Base-by-base conservation (phyloP, 2,329 filamentous ascomycete species). In the Claviceps sp. region DNA sequence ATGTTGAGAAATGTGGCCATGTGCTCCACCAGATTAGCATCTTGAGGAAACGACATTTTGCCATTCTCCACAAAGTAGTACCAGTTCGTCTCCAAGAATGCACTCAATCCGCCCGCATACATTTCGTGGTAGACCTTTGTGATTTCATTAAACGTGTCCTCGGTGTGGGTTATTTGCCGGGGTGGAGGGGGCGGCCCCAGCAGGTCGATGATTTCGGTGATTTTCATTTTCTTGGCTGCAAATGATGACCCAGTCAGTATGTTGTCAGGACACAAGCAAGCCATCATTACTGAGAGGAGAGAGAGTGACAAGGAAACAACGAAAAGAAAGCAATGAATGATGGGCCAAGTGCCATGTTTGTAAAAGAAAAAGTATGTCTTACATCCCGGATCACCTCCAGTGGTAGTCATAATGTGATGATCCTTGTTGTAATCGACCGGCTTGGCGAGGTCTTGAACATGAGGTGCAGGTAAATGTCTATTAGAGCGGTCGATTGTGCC, bases 61-160 rank as follows among this genome's bases (percentile, higher is more conserved):
- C 70, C 65, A 54, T 70, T 67, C 14, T 73, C 74, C 47, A 63
- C 63, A 47, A 74, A 71, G 54, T 72, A 79, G 69, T 88, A 96
- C 90, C 90, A 97, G 30, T 75, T 77, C 6, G 88, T 87, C 65
- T 96, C 90, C 56, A 94, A 78, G 56, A 93, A 84, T 48, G 78
- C 77, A 65, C 87, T 83, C 47, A 93, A 77, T 7, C 82, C 85
- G 1, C 77, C 78, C 4, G 83, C 85, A 65, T 93, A 94, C 57
- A 89, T 82, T 57, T 84, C 83, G 59, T 79, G 77, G 67, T 87
- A 94, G 16, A 91, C 66, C 55, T 78, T 78, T 56, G 81, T 82
- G 54, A 89, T 81, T 62, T 89, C 83, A 59, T 82, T 79, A 48
- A 87, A 61, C 22, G 67, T 69, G 37, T 74, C 72, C 53, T 76